These are phyloP conservation scores for Alternaria alternata DNA, from an alignment of 2,329 filamentous ascomycete species.

Conservation along the genomic window DNA sequence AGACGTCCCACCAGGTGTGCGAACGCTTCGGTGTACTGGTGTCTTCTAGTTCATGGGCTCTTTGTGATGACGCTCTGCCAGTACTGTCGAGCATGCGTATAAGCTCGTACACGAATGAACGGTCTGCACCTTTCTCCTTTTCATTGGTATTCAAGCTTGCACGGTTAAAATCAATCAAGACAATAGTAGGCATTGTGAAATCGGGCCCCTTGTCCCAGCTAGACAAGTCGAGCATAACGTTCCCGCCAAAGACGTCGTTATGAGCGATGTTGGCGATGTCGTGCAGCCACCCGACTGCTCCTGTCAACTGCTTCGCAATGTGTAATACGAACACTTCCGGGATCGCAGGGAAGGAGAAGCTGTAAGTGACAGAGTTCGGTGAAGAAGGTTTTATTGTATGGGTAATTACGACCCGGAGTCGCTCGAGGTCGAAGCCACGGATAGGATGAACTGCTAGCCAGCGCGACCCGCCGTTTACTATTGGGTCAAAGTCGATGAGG, in stretches of 20 bases:
- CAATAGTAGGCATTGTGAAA: neutral
- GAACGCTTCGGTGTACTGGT: too few species aligned
- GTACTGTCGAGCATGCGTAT: neutral
- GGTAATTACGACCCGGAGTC: neutral
- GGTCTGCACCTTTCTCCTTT: neutral
- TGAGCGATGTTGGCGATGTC: neutral
- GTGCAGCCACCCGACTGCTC: neutral
- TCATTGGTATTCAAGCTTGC: neutral
- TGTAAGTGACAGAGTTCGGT: too few species aligned
- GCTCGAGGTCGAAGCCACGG: neutral
- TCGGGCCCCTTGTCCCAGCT: neutral
- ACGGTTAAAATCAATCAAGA: conserved; percentile 6
- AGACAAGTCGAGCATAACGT: conserved; percentile 1
- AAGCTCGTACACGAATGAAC: neutral
- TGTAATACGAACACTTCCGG: neutral
- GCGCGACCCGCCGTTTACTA: neutral
- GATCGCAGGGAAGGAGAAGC: neutral
- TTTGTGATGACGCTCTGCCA: neutral
- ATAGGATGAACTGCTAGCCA: neutral
- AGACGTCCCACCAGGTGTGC: neutral
- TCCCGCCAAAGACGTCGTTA: conserved; percentile 1
- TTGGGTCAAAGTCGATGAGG: neutral
- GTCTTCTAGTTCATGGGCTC: neutral
- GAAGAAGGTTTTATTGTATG: neutral
- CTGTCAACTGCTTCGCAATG: neutral